A percentile compares a stretch with the other conserved stretches of the same genome.
phyloP scores from a whole-genome alignment of 1,139 yeast genomes.

The Yamadazyma dushanensis region DNA sequence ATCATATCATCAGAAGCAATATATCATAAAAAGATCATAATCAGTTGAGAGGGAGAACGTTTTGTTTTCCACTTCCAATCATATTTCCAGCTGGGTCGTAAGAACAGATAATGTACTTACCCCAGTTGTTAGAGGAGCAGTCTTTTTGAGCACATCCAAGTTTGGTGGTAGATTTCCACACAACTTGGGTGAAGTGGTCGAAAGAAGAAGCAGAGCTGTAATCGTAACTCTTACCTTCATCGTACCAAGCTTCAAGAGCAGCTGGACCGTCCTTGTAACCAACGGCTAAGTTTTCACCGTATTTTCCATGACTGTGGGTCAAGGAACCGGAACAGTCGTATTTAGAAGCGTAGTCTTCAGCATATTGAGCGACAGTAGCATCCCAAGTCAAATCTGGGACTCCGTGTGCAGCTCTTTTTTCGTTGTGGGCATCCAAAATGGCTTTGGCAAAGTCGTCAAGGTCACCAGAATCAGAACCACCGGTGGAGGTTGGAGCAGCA shows the following conservation, averaged over 20 bases:
- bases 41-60: slow-evolving; percentile 7
- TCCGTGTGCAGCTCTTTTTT: slow-evolving; percentile 64
- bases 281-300: slow-evolving; percentile 86
- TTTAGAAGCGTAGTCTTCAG: slow-evolving; percentile 62
- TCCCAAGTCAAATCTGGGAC: slow-evolving; percentile 67
- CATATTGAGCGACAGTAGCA: slow-evolving; percentile 56
- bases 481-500: slow-evolving; percentile 8
- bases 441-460: slow-evolving; percentile 33
- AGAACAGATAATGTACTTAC: slow-evolving; percentile 53
- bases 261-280: slow-evolving; percentile 57
- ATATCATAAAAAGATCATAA: no score
- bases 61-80: slow-evolving; percentile 41
- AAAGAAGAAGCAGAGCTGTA: slow-evolving; percentile 34
- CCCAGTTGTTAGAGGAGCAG: slow-evolving; percentile 49
- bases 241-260: slow-evolving; percentile 82
- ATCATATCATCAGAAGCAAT: no score
- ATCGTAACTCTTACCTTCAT: slow-evolving; percentile 62
- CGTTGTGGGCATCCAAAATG: slow-evolving; percentile 63
- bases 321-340: slow-evolving; percentile 71
- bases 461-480: slow-evolving; percentile 16
- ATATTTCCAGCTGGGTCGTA: slow-evolving; percentile 55
- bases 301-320: slow-evolving; percentile 71
- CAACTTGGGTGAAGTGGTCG: slow-evolving; percentile 83
- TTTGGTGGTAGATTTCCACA: slow-evolving; percentile 70
- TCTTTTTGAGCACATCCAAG: slow-evolving; percentile 73